Evolutionary conservation across 2,329 filamentous ascomycete genomes (phyloP), one percentile per base, ranked within the genome.

Genomic region (Zymoseptoria crescenta): DNA sequence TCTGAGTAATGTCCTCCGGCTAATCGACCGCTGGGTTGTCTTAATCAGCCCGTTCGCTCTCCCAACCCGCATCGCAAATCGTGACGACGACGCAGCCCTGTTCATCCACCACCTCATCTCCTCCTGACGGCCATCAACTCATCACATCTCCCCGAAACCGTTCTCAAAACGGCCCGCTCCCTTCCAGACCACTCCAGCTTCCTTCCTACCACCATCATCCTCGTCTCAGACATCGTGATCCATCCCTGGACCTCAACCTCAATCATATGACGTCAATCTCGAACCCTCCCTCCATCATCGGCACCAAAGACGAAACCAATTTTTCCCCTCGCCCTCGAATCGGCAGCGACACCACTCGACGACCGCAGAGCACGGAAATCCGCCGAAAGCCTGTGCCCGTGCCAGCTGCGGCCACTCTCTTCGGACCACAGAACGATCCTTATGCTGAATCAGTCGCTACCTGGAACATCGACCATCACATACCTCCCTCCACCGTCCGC

Each of bases 381-480:
- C 35, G 35, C 35, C 13, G 35, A 16, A 41, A 41, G 6, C 35
- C 35, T 16, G 35, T 41, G 10, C 35, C 35, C 2, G 35, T 41
- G 10, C 13, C 35, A 41, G 35, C 35, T 16, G 35, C 35, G 35
- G 35, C 35, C 24, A 28, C 50, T 9, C 51, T 58, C 21, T 35
- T 58, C 13, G 56, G 56, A 30, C 56, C 52, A 16, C 20, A 28
- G 27, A 51, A 56, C 28, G 60, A 62, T 48, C 57, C 57, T 9
- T 62, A 57, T 20, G 56, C 60, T 1, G 60, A 62, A 35, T 48
- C 55, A 20, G 58, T 55, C n/a, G 60, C 60, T 5, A 54, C 57
- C 45, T 59, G 56, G 30, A 59, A 62, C 35, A 45, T 62, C 9
- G 29, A 41, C 35, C 35, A 41, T 10, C 35, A 41, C 13, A 41